Evolutionary conservation across 2,329 filamentous ascomycete species (phyloP).

Genomic region (Ceratocystis papillata): DNA sequence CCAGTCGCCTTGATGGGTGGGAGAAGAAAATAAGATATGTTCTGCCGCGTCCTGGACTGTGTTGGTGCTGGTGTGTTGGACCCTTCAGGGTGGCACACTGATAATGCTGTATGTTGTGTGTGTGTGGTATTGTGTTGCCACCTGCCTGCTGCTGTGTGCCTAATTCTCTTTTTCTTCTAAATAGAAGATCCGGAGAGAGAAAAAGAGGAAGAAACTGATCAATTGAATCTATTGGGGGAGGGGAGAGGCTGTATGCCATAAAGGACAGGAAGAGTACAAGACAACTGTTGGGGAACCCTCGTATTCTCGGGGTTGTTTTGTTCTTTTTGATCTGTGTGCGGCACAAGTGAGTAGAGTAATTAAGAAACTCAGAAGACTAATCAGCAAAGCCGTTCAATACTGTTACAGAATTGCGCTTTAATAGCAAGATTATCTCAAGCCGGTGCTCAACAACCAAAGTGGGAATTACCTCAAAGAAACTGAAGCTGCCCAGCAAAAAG

Average conservation of each 20-base stretch:
- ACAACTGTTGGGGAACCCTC: slow-evolving; percentile 11
- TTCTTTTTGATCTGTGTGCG: neutral
- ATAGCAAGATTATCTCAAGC: neutral
- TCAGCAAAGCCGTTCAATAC: neutral
- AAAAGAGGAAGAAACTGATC: no score
- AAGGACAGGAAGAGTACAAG: neutral
- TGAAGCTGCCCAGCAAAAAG: neutral
- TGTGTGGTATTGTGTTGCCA: neutral
- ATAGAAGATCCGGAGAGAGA: no score
- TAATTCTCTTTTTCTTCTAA: neutral
- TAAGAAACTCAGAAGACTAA: neutral
- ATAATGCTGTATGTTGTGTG: neutral
- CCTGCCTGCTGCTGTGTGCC: neutral
- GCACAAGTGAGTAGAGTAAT: neutral
- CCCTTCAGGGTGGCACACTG: neutral
- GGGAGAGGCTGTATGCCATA: no score
- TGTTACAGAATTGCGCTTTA: no score
- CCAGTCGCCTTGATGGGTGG: neutral
- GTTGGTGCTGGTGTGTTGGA: slow-evolving; percentile 1
- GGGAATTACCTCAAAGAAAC: neutral
- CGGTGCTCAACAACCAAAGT: neutral
- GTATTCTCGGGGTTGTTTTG: slow-evolving; percentile 3
- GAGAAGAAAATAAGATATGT: no score
- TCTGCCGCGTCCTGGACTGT: no score
- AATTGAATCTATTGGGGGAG: no score